A percentile compares a stretch with the other conserved stretches of the same genome.
Conservation (phyloP, 2,329 filamentous ascomycete genomes). For the Aureobasidium sp. region DNA sequence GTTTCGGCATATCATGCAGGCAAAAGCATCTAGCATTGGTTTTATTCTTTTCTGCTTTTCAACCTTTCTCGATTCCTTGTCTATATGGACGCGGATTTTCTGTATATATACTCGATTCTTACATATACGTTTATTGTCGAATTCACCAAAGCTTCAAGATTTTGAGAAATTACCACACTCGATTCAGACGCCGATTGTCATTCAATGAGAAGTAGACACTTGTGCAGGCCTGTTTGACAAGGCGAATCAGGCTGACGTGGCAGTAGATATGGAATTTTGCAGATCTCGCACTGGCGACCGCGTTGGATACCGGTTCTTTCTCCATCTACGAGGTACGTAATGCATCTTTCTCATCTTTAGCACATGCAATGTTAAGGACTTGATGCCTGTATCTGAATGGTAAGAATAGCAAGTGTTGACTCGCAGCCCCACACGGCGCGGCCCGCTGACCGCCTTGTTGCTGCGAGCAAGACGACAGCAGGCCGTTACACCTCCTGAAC, state of each 20-base stretch:
- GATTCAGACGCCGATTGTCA: too few species aligned
- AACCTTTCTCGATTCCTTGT: not conserved
- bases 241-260: too few species aligned
- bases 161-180: too few species aligned
- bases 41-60: not conserved
- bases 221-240: too few species aligned
- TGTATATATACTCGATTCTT: not conserved
- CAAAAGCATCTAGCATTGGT: not conserved
- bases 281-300: too few species aligned
- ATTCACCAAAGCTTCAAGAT: not conserved
- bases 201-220: too few species aligned
- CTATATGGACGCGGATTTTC: not conserved
- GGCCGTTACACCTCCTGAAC: not conserved
- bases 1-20: not conserved
- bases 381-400: not conserved
- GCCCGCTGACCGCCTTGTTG: not conserved
- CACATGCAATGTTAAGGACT: not conserved
- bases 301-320: too few species aligned
- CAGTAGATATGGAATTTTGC: too few species aligned
- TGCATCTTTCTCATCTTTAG: too few species aligned
- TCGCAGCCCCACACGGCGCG: not conserved
- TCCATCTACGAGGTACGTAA: too few species aligned
- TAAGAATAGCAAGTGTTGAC: not conserved
- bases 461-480: not conserved
- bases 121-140: not conserved